Evolutionary conservation across 345 rosid genomes (phyloP), one percentile per base, ranked within the genome.

Genomic region (Turnera subulata): DNA sequence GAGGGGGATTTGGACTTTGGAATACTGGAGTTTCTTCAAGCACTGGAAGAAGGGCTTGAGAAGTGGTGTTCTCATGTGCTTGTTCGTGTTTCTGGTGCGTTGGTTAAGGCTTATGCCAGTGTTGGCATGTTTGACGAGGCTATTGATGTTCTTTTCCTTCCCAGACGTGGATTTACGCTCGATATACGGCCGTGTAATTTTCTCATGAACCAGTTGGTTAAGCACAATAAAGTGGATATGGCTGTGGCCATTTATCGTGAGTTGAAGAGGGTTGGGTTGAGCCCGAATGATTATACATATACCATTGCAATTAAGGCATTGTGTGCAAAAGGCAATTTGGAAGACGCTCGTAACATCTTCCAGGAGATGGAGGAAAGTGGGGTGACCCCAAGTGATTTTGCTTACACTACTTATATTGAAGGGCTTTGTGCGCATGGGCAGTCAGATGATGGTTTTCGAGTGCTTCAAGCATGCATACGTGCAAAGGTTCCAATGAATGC

Each of bases 271-370:
- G 43, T 80, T 7, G 88, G 84, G 0, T 21, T 86, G 73, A 46
- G 44, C 11, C 74, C 80, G 4, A 81, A 88, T 50, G 69, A 73
- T 4, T 78, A 88, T 55, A 88, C 90, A 0, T 81, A 70, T 59
- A 55, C 71, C 16, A 78, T 86, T 71, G 60, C 71, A 35, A 77
- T 91, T 29, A 82, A 86, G 79, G 92, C 88, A 0, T 69, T 81
- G 23, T 86, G 85, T 71, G 76, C 61, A 23, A 70, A 68, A 61
- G 88, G 92, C 21, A 66, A 71, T 68, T 66, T 80, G 46, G 81
- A 72, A 40, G 73, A 77, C 54, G 92, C 83, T 0, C 19, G 39
- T 2, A 43, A 56, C 19, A 69, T 84, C 61, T 71, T 91, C 22
- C 21, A 2, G 2, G 74, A 76, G 55, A 73, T 84, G 84, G 80